Evolutionary conservation across 2,329 filamentous ascomycete species (phyloP).

Genomic region (Aspergillus fischeri): DNA sequence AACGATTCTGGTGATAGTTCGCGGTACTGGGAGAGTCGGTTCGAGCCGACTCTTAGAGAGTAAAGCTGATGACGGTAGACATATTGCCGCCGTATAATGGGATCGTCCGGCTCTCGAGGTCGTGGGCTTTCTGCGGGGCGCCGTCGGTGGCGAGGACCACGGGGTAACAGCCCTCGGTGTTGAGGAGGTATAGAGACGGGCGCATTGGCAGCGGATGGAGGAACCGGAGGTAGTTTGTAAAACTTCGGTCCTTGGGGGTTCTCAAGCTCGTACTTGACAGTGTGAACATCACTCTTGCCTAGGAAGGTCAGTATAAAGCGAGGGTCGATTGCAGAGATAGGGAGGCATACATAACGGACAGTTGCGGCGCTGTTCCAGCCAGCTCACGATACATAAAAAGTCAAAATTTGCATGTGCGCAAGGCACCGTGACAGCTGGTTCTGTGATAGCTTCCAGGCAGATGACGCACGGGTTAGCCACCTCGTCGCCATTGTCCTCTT

Average conservation of each 20-base stretch:
- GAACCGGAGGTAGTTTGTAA: constrained; percentile 48
- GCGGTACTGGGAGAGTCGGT: constrained; percentile 69
- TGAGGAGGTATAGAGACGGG: constrained; percentile 3
- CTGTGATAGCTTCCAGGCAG: constrained; percentile 72
- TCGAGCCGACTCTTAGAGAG: constrained; percentile 78
- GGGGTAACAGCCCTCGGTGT: constrained; percentile 6
- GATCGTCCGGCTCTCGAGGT: constrained; percentile 35
- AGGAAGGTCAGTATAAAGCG: constrained; percentile 5
- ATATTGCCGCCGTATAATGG: constrained; percentile 60
- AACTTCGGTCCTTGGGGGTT: constrained; percentile 52
- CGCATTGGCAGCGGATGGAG: constrained; percentile 9
- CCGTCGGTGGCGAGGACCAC: constrained; percentile 16
- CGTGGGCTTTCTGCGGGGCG: constrained; percentile 19
- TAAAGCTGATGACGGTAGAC: constrained; percentile 71
- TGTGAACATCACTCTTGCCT: constrained; percentile 51
- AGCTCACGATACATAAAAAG: constrained; percentile 76
- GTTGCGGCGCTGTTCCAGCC: constrained; percentile 67
- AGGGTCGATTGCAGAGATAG: background rate
- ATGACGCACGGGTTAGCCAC: constrained; percentile 68
- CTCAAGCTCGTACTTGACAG: constrained; percentile 64
- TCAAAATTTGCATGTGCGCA: constrained; percentile 81
- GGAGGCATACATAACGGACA: constrained; percentile 71
- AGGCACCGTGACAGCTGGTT: constrained; percentile 67
- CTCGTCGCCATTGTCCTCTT: constrained; percentile 28
- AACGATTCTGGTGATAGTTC: constrained; percentile 69